Percentiles rank a stretch among this genome's conserved stretches.
phyloP scores from a whole-genome alignment of 2,329 filamentous ascomycete genomes.

The Fusarium continuum region DNA sequence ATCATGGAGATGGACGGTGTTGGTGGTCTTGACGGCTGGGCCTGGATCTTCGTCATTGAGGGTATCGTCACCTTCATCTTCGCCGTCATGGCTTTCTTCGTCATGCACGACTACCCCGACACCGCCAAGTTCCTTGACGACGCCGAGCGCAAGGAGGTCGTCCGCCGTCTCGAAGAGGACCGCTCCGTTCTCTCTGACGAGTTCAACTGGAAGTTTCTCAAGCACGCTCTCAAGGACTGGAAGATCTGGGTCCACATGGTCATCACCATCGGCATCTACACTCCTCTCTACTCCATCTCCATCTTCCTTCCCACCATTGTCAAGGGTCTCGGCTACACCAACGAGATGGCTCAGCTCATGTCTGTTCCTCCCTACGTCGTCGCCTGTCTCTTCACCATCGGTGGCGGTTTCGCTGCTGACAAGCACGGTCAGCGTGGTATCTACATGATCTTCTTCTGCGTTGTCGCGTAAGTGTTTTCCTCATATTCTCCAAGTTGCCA shows the following conservation, averaged over 20 bases:
- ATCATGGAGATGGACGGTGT: slow-evolving; percentile 66
- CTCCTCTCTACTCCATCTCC: slow-evolving; percentile 51
- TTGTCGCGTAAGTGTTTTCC: slow-evolving; percentile 45
- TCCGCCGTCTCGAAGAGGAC: slow-evolving; percentile 55
- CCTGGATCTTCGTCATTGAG: slow-evolving; percentile 83
- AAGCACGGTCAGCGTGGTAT: slow-evolving; percentile 49
- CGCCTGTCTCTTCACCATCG: slow-evolving; percentile 50
- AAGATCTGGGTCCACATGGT: slow-evolving; percentile 64
- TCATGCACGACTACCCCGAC: slow-evolving; percentile 68
- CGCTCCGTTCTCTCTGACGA: slow-evolving; percentile 62
- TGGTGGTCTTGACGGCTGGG: slow-evolving; percentile 69
- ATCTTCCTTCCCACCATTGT: slow-evolving; percentile 52
- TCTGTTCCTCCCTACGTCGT: slow-evolving; percentile 51
- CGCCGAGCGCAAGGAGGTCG: slow-evolving; percentile 55
- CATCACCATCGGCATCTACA: slow-evolving; percentile 68
- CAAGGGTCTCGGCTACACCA: slow-evolving; percentile 49
- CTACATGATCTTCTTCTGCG: slow-evolving; percentile 51
- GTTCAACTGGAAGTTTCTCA: slow-evolving; percentile 64
- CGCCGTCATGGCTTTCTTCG: slow-evolving; percentile 56
- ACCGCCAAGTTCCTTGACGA: slow-evolving; percentile 59
- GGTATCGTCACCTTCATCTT: slow-evolving; percentile 59
- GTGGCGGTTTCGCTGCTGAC: slow-evolving; percentile 56
- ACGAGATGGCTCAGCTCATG: slow-evolving; percentile 52
- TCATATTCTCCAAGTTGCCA: slow-evolving; percentile 4
- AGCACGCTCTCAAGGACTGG: slow-evolving; percentile 67